These are phyloP conservation scores for Ogataea philodendri DNA, from an alignment of 805 yeast species.

Conservation along the genomic window DNA sequence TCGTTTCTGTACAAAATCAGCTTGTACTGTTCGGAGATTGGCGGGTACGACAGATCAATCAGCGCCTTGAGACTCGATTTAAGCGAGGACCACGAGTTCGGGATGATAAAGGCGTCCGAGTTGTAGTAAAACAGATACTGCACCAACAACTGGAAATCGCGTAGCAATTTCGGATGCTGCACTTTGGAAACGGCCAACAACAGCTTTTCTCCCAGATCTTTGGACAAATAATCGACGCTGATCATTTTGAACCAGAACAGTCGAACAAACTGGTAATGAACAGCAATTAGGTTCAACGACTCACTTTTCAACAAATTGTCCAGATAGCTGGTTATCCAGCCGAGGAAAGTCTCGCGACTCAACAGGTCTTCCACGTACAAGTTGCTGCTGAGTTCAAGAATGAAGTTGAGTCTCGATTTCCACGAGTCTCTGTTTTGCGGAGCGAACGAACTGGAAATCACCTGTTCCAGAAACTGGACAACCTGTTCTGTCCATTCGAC, in stretches of 20 bases:
- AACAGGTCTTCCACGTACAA: constrained; percentile 68
- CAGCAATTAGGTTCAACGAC: constrained; percentile 14
- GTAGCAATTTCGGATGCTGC: constrained; percentile 22
- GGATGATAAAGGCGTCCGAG: constrained; percentile 61
- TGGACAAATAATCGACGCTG: constrained; percentile 54
- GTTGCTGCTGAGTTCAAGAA: constrained; percentile 57
- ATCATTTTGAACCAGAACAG: constrained; percentile 72
- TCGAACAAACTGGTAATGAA: constrained; percentile 50
- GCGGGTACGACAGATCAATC: constrained; percentile 34
- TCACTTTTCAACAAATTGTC: constrained; percentile 22
- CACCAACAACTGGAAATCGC: constrained; percentile 35
- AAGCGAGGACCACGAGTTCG: constrained; percentile 58
- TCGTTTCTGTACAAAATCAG: constrained; percentile 67
- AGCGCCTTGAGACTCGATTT: constrained; percentile 47
- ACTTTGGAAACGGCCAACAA: constrained; percentile 32
- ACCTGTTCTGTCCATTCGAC: constrained; percentile 91
- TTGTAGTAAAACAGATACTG: constrained; percentile 46
- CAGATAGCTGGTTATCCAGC: constrained; percentile 60
- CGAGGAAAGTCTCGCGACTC: constrained; percentile 58
- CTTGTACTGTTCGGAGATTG: constrained; percentile 48
- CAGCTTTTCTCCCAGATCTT: constrained; percentile 62
- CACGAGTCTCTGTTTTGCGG: constrained; percentile 35
- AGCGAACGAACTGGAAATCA: constrained; percentile 42
- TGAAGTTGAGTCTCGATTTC: constrained; percentile 56
- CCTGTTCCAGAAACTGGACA: constrained; percentile 53